Percentiles rank a stretch among this genome's conserved stretches.
Conservation (phyloP, 2,329 filamentous ascomycete genomes). For the Orbilia quercus region DNA sequence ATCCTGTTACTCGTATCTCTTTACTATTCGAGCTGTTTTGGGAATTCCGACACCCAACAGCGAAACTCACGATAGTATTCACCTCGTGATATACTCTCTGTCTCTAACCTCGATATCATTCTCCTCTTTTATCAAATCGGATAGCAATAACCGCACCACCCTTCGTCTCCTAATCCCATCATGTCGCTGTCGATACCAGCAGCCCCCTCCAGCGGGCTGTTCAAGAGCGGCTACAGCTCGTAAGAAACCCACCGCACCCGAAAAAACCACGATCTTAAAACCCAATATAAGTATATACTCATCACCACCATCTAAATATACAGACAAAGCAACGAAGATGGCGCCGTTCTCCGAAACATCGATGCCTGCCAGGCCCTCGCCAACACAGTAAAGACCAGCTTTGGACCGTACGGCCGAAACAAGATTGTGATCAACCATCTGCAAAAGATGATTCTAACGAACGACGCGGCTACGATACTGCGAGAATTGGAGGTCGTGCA, state of each 20-base stretch:
- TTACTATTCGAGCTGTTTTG: neutral
- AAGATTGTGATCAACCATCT: constrained; percentile 99
- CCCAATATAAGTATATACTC: too few relatives aligned
- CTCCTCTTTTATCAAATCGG: too few relatives aligned
- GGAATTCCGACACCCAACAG: constrained; percentile 8
- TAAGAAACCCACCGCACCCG: constrained; percentile 66
- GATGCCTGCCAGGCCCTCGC: constrained; percentile 97
- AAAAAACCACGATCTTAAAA: too few relatives aligned
- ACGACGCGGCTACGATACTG: constrained; percentile 95
- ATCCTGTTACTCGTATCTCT: neutral
- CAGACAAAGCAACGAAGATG: constrained; percentile 99
- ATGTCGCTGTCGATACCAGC: constrained; percentile 98
- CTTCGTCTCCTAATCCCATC: constrained; percentile 58
- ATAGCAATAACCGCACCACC: too few relatives aligned
- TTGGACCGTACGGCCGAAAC: constrained; percentile 97
- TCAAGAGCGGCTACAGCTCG: constrained; percentile 97
- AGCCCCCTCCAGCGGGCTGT: constrained; percentile 90
- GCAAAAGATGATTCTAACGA: constrained; percentile 99
- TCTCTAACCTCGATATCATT: too few relatives aligned
- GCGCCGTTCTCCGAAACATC: constrained; percentile 97
- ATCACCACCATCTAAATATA: too few relatives aligned
- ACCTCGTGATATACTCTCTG: too few relatives aligned
- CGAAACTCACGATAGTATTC: constrained; percentile 57
- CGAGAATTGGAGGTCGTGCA: constrained; percentile 98
- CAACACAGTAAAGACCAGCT: constrained; percentile 93